Percentiles rank a stretch among this genome's conserved stretches.
Evolutionary conservation across 352 stramenopile genomes (phyloP).

Genomic region (Phytophthora constricta): DNA sequence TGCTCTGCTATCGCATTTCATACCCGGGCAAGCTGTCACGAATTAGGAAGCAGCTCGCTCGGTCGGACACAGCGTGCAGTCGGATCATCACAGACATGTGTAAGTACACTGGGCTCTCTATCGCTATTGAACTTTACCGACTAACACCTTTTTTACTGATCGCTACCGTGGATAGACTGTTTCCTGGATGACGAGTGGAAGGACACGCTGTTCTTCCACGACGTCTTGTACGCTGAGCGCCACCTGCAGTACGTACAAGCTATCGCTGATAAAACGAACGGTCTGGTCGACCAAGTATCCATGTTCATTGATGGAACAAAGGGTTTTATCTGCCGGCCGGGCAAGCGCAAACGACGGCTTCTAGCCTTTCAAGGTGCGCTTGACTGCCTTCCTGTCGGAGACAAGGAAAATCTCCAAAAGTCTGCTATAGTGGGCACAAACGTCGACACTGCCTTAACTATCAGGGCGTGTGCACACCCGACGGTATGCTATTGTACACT

Average conservation of each 20-base stretch:
- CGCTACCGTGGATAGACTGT: constrained; percentile 1
- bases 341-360: not conserved
- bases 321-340: constrained; percentile 11
- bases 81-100: constrained; percentile 13
- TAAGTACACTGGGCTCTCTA: not conserved
- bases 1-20: constrained; percentile 13
- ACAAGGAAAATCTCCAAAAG: constrained; percentile 16
- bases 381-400: not conserved
- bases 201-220: constrained; percentile 4
- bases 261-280: not conserved
- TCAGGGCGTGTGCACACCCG: constrained; percentile 13
- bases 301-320: constrained; percentile 13
- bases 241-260: not conserved
- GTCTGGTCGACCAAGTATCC: not conserved
- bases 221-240: not conserved
- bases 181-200: constrained; percentile 12
- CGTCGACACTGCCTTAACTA: constrained; percentile 13
- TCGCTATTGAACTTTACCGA: too few species aligned
- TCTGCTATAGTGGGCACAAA: constrained; percentile 17
- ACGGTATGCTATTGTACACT: too few species aligned
- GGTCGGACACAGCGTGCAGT: constrained; percentile 8
- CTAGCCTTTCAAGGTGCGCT: not conserved
- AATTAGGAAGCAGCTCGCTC: constrained; percentile 12
- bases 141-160: not conserved
- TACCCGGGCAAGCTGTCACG: constrained; percentile 9